A percentile compares a stretch with the other conserved stretches of the same genome.
Conservation (phyloP, 2,329 filamentous ascomycete genomes). For the Dactylellina leptospora region DNA sequence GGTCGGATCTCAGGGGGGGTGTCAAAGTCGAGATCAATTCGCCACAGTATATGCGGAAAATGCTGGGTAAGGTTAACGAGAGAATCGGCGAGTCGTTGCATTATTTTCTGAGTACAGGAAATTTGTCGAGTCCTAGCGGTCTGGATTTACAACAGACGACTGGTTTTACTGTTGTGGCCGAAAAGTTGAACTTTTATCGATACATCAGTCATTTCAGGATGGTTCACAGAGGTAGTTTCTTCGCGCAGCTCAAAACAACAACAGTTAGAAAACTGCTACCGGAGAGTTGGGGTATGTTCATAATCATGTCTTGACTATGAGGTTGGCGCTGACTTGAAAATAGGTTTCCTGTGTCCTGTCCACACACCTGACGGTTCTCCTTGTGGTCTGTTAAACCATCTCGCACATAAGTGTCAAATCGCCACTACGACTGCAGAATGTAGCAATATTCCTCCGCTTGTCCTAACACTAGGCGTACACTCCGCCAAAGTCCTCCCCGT, state of each 20-base stretch:
- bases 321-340: not conserved
- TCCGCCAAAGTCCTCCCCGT: conserved; percentile 73
- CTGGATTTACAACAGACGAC: conserved; percentile 93
- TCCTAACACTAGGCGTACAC: conserved; percentile 81
- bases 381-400: conserved; percentile 92
- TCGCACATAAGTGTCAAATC: conserved; percentile 93
- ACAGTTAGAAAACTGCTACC: conserved; percentile 94
- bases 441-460: conserved; percentile 75
- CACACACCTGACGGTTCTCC: conserved; percentile 96
- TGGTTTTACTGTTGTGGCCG: conserved; percentile 94
- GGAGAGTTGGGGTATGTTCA: conserved; percentile 78
- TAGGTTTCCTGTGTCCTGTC: conserved; percentile 88
- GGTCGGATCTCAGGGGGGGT: conserved; percentile 67
- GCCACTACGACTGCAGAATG: conserved; percentile 78
- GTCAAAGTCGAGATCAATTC: conserved; percentile 73
- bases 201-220: conserved; percentile 99
- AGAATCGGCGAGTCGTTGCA: conserved; percentile 86
- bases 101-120: conserved; percentile 96
- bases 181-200: conserved; percentile 98
- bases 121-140: conserved; percentile 87
- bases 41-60: conserved; percentile 75
- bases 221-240: conserved; percentile 99
- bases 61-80: conserved; percentile 84
- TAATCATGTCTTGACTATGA: not conserved
- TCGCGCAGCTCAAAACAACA: conserved; percentile 95